Percentiles rank a stretch among this genome's conserved stretches.
phyloP scores from a whole-genome alignment of 768 basidiomycete genomes.

The Boletus coccyginus region DNA sequence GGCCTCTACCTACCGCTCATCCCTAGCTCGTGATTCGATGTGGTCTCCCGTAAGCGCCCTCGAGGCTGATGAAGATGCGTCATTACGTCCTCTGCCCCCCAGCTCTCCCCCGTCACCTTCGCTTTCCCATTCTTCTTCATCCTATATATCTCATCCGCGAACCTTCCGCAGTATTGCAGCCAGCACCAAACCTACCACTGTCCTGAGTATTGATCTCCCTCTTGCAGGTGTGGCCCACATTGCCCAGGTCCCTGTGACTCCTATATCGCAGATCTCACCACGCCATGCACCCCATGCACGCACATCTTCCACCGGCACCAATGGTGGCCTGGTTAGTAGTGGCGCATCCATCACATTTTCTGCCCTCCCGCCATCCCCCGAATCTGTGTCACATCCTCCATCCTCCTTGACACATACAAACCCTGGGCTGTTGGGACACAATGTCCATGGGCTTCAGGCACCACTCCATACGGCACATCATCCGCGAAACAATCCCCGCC shows the following conservation, averaged over 20 bases:
- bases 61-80: constrained; percentile 95
- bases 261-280: constrained; percentile 45
- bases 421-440: constrained; percentile 29
- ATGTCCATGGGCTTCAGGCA: constrained; percentile 54
- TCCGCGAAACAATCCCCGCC: constrained; percentile 93
- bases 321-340: constrained; percentile 41
- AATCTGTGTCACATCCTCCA: constrained; percentile 45
- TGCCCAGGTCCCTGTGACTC: constrained; percentile 74
- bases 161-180: constrained; percentile 82
- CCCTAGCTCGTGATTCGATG: constrained; percentile 65
- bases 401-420: constrained; percentile 27
- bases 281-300: constrained; percentile 61
- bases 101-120: constrained; percentile 85
- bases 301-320: constrained; percentile 55
- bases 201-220: constrained; percentile 84
- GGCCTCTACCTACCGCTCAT: constrained; percentile 52
- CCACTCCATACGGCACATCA: constrained; percentile 91
- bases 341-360: constrained; percentile 73
- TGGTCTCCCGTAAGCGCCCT: constrained; percentile 75
- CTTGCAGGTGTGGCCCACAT: constrained; percentile 88
- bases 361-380: constrained; percentile 52
- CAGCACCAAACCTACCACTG: constrained; percentile 92
- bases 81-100: constrained; percentile 85
- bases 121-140: constrained; percentile 79
- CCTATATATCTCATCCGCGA: constrained; percentile 76